Evolutionary conservation across 2,329 filamentous ascomycete genomes (phyloP).

Genomic region (Chaetomiaceae sp.): DNA sequence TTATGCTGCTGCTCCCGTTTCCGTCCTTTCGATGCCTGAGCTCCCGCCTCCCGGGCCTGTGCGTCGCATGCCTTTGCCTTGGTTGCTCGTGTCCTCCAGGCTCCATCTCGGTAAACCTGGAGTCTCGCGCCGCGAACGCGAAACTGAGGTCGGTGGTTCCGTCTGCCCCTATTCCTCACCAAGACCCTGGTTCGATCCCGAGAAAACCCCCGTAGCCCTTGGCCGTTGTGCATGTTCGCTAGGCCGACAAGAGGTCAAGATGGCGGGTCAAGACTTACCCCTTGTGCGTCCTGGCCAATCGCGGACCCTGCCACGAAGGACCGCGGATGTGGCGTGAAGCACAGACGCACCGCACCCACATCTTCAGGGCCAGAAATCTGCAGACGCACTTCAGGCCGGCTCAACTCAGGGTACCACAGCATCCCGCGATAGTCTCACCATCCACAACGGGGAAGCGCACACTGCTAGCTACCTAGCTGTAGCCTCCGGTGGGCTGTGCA

Average conservation of each 20-base stretch:
- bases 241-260: constrained; percentile 5
- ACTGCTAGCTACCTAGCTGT: neutral
- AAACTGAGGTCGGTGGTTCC: neutral
- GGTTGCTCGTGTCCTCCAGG: too few species aligned
- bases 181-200: neutral
- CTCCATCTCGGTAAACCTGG: neutral
- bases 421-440: neutral
- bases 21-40: neutral
- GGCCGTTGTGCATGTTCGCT: constrained; percentile 1
- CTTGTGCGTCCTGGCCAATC: constrained; percentile 16
- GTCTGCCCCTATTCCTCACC: too few species aligned
- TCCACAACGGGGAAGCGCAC: neutral
- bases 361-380: too few species aligned
- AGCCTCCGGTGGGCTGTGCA: too few species aligned
- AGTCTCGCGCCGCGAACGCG: neutral
- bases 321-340: constrained; percentile 11
- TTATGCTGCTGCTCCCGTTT: too few species aligned
- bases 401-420: neutral
- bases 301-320: constrained; percentile 3
- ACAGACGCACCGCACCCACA: neutral
- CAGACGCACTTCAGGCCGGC: neutral
- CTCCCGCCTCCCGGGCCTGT: neutral
- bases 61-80: neutral
- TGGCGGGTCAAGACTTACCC: neutral
- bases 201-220: neutral